Conservation (phyloP, 371 early-diverging fungal species). For the Actinomucor elegans region DNA sequence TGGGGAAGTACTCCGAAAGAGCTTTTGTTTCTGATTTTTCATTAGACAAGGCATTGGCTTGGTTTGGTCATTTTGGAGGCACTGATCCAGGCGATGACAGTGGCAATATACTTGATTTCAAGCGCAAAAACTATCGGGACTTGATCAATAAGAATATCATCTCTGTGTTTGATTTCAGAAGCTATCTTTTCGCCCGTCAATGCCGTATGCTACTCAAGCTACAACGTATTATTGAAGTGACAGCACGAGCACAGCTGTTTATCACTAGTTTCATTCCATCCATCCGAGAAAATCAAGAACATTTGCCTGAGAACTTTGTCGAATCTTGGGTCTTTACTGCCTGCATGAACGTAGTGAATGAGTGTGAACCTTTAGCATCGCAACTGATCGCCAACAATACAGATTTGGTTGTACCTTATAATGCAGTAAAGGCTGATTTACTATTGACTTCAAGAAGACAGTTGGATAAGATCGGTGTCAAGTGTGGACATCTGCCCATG, state of each 20-base stretch:
- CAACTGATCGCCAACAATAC: slow-evolving; percentile 44
- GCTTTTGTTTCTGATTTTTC: too few relatives aligned
- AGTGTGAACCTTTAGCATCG: slow-evolving; percentile 71
- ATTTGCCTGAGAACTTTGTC: slow-evolving; percentile 59
- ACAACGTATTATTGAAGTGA: slow-evolving; percentile 67
- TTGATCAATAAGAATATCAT: slow-evolving; percentile 89
- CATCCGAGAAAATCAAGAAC: slow-evolving; percentile 67
- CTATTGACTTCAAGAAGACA: slow-evolving; percentile 74
- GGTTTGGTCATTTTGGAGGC: slow-evolving; percentile 93
- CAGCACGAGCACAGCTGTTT: slow-evolving; percentile 70
- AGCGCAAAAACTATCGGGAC: slow-evolving; percentile 82
- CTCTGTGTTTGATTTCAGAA: slow-evolving; percentile 91
- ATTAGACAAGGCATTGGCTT: slow-evolving; percentile 76
- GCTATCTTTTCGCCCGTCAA: slow-evolving; percentile 92
- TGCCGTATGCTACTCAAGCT: slow-evolving; percentile 71
- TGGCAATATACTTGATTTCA: slow-evolving; percentile 75
- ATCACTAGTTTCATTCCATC: slow-evolving; percentile 72
- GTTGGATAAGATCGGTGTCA: slow-evolving; percentile 74
- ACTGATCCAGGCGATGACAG: slow-evolving; percentile 82
- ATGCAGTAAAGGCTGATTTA: slow-evolving; percentile 76
- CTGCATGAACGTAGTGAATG: slow-evolving; percentile 73
- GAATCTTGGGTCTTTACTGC: slow-evolving; percentile 83
- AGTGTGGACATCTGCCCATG: slow-evolving; percentile 52
- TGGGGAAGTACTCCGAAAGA: background rate
- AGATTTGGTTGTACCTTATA: slow-evolving; percentile 52